Base-by-base conservation (phyloP, 768 basidiomycete species). In the Tephrocybe sp. region DNA sequence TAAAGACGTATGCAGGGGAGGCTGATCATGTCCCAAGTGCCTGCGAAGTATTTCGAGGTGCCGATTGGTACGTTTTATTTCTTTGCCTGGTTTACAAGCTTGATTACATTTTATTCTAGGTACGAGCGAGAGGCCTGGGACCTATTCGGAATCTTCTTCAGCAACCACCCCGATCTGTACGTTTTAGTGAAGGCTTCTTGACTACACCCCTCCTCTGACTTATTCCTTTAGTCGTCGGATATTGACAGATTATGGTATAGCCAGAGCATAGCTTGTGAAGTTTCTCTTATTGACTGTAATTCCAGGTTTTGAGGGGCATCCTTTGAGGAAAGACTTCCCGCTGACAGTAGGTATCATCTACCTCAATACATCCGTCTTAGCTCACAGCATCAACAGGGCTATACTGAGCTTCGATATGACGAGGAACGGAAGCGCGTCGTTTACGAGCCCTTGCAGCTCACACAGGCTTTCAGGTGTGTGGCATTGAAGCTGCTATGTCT, bases 111-210 rank as follows among this genome's bases (percentile, higher is more conserved):
- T 12, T 32, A 40, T 36, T 30, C 21, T 52, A 91, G 89, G 89
- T 98, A 97, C 67, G 97, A 99, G 71, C 80, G 97, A 53, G 97
- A 99, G 70, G 86, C 90, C 24, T 99, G 96, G 95, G 97, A 99
- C 73, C 79, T 99, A 70, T 99, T 77, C 65, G 97, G 97, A 39
- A 89, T 99, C 41, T 97, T 93, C 78, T 99, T 99, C 78, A 84
- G 84, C 55, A 88, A 85, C 43, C 97, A 99, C 71, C 97, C 97
- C 18, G 97, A 99, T 69, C 79, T 99, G 89, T 94, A 65, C 61
- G 91, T 81, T 15, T 26, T 39, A 18, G 53, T 38, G 17, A 37
- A 36, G 11, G 12, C 24, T 8, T 11, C 17, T 15, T 12, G 37
- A 24, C 30, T 26, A 15, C 37, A 50, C 15, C 38, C 41, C 36